Conservation (phyloP, 805 yeast genomes). For the Isabelozyma pseudorhagii region DNA sequence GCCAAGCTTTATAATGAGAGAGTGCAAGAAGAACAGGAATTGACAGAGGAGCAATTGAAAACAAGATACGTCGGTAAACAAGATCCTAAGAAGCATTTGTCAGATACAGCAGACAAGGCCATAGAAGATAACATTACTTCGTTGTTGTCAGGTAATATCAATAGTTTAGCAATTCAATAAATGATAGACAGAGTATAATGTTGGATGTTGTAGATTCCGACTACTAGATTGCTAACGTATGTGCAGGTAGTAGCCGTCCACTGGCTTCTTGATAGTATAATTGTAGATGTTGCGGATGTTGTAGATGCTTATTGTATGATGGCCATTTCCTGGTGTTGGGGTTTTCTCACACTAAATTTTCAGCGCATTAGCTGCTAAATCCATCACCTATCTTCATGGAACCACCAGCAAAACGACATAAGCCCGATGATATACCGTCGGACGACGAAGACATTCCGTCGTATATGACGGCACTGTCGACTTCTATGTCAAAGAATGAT, state of each 20-base stretch:
- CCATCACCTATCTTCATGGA: neutral
- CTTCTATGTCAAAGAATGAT: conserved; percentile 1
- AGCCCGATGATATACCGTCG: neutral
- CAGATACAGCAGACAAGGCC: conserved; percentile 79
- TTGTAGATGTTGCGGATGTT: too few relatives aligned
- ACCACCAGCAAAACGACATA: neutral
- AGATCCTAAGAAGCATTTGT: conserved; percentile 96
- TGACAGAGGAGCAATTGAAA: conserved; percentile 83
- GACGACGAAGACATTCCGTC: conserved; percentile 10
- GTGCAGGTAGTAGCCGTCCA: too few relatives aligned
- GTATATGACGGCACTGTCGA: conserved; percentile 1
- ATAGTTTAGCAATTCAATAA: conserved; percentile 82
- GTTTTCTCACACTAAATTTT: neutral
- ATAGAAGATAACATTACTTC: conserved; percentile 90
- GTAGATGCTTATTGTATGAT: too few relatives aligned
- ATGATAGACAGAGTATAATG: neutral
- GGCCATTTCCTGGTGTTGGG: too few relatives aligned
- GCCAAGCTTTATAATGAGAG: conserved; percentile 88
- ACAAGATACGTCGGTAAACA: conserved; percentile 97
- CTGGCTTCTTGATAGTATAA: too few relatives aligned
- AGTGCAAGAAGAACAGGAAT: conserved; percentile 87
- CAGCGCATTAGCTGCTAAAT: neutral
- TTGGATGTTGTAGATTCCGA: too few relatives aligned
- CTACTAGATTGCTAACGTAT: too few relatives aligned
- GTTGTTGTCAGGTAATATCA: conserved; percentile 83